Base-by-base conservation (phyloP, 371 early-diverging fungal genomes). In the Mucor irregularis region DNA sequence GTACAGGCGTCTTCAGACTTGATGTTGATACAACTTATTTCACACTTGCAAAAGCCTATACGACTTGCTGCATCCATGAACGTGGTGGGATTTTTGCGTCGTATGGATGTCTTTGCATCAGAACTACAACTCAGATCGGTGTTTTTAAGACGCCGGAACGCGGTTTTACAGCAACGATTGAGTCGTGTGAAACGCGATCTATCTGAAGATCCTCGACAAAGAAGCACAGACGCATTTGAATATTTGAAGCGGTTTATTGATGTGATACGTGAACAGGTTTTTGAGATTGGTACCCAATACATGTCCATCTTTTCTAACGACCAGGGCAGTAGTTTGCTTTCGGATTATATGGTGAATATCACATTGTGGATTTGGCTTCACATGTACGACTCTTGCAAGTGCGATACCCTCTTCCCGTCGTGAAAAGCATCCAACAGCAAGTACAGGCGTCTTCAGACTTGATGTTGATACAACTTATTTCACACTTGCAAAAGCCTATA, bases 211-310 rank as follows among this genome's bases (percentile, higher is more conserved):
- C 11, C 35, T 13, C 51, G 53, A 17, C 61, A 58, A n/a, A 62
- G 28, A 38, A 78, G 69, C 34, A 56, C 63, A n/a, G 79, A 85
- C 22, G 77, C 87, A 1, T 81, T 80, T 26, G 87, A 86, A n/a
- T 88, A 79, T 52, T 44, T 90, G 33, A 88, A 87, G 38, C 76
- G 81, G 43, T 91, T 88, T 55, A 82, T 90, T 34, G 93, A 91
- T 61, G 76, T 87, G 6, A 78, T 83, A 49, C 83, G 92, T 21
- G 92, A 91, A 57, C 83, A 87, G 53, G 82, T 91, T 55, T 87
- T 90, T 66, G 92, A 93, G 56, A 90, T 89, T 34, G 78, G 89
- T 49, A 89, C 86, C 5, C 91, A 93, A 43, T 93, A 89, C 61
- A 85, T 84, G 51, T 84, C 88, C 29, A 86, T 93, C 25, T 93